These are phyloP conservation scores for Osmanthus fragrans DNA, from an alignment of 257 asterid genomes.

Conservation along the genomic window DNA sequence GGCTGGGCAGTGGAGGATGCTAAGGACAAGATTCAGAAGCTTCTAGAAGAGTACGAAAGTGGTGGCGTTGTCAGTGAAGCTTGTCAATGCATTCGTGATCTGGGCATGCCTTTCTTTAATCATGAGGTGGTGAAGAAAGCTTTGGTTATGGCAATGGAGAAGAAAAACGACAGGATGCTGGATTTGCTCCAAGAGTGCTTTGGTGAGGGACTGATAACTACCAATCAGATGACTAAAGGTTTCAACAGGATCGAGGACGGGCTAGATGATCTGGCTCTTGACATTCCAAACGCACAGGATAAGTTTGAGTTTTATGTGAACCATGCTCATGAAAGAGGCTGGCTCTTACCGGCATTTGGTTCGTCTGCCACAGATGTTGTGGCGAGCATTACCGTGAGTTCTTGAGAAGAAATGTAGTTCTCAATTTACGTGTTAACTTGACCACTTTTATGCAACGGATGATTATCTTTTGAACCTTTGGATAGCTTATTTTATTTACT, in stretches of 20 bases:
- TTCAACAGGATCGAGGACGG: constrained; percentile 83
- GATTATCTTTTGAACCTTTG: constrained; percentile 2
- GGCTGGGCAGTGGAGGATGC: constrained; percentile 99
- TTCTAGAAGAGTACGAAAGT: constrained; percentile 92
- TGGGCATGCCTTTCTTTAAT: constrained; percentile 92
- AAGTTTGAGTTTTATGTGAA: constrained; percentile 63
- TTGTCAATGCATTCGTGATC: constrained; percentile 92
- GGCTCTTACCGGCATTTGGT: constrained; percentile 56
- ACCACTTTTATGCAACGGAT: constrained; percentile 13
- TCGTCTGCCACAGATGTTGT: constrained; percentile 28
- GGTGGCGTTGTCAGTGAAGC: constrained; percentile 87
- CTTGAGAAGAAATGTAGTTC: constrained; percentile 30
- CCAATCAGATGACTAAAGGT: constrained; percentile 92
- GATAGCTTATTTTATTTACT: background rate
- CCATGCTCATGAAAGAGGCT: constrained; percentile 57
- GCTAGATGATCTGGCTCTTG: constrained; percentile 92
- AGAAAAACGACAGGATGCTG: constrained; percentile 91
- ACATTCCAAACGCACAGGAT: constrained; percentile 84
- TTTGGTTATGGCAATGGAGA: constrained; percentile 98
- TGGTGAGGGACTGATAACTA: constrained; percentile 85
- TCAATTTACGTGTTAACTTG: constrained; percentile 21
- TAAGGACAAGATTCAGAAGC: constrained; percentile 93
- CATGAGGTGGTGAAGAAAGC: constrained; percentile 98
- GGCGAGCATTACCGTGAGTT: constrained; percentile 10
- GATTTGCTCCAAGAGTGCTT: constrained; percentile 76